Evolutionary conservation across 192 early-diverging fungal species (phyloP), one percentile per base, ranked within the genome.

Genomic region (Podila clonocystis): DNA sequence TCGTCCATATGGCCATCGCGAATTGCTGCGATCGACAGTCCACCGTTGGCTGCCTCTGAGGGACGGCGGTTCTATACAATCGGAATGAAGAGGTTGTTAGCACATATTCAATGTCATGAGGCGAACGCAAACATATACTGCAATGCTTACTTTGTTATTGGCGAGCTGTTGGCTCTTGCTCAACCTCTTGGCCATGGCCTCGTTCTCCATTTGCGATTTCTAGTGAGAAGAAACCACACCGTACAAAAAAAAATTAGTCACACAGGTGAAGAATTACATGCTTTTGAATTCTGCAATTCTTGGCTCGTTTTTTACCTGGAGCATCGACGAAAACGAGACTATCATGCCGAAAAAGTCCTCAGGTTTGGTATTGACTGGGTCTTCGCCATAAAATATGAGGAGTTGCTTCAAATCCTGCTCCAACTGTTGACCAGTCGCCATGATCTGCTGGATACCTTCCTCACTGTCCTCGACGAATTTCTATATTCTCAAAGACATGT

Each of bases 321-420:
- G 87, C 33, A 83, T 72, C 26, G 75, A 72, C 12, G 84, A 74
- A 58, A 90, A 90, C 1, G 84, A 82, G 8, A 84, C 69, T 13
- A 90, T 75, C 58, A 86, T 85, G 2, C 82, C 83, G 66, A 88
- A 90, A 64, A 90, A 90, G 50, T 88, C 89, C 74, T 90, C 89
- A 9, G 86, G 80, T 58, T 88, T 88, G 13, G 72, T 85, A 12
- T 58, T 58, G 22, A 55, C 55, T 13, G 89, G 82, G 68, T 90
- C 87, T 62, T 90, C 89, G 9, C 89, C 87, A 60, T 86, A 90
- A 57, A 85, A 90, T 26, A 82, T 58, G 30, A 88, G 72, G 13
- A 90, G 58, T 28, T 80, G 38, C 55, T 70, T 85, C 5, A 87
- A 45, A 22, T 85, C 75, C 8, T 88, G 84, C 59, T 90, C 89